Evolutionary conservation across 169 alveolate species (phyloP).

Genomic region (Eimeria brunetti): DNA sequence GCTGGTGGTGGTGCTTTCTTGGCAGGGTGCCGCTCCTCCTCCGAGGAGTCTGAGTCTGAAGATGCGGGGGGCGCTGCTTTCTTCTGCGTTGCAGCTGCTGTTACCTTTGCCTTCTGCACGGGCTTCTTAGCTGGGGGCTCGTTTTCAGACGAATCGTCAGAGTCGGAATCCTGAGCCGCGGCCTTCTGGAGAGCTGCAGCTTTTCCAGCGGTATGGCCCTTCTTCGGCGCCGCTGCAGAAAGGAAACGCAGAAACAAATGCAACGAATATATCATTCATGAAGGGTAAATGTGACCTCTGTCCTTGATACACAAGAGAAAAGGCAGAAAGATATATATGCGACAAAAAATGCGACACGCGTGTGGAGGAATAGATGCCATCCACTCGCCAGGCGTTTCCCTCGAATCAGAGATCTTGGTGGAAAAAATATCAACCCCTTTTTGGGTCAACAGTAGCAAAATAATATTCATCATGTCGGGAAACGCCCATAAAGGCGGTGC

Average conservation of each 20-base stretch:
- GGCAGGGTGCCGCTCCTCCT: conserved; percentile 19
- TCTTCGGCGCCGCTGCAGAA: conserved; percentile 46
- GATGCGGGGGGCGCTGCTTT: not conserved
- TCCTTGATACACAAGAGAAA: not conserved
- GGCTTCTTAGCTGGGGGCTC: conserved; percentile 56
- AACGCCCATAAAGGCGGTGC: not conserved
- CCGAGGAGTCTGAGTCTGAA: conserved; percentile 45
- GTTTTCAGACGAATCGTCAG: conserved; percentile 60
- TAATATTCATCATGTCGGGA: not conserved
- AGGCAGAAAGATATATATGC: not conserved
- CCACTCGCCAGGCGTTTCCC: conserved; percentile 6
- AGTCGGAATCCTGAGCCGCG: conserved; percentile 42
- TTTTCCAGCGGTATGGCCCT: not conserved
- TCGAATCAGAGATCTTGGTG: conserved; percentile 69
- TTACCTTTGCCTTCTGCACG: conserved; percentile 12
- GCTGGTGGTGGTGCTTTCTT: conserved; percentile 5
- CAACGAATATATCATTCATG: no score
- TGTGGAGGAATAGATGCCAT: not conserved
- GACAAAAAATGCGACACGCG: not conserved
- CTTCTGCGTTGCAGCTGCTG: conserved; percentile 17
- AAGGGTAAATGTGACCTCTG: not conserved
- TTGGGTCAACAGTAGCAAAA: conserved; percentile 69
- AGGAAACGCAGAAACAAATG: not conserved
- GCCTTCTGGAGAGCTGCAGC: not conserved
- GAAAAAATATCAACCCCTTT: conserved; percentile 54